Evolutionary conservation across 108 stramenopile species (phyloP).

Genomic region (Nitzschia putrida): DNA sequence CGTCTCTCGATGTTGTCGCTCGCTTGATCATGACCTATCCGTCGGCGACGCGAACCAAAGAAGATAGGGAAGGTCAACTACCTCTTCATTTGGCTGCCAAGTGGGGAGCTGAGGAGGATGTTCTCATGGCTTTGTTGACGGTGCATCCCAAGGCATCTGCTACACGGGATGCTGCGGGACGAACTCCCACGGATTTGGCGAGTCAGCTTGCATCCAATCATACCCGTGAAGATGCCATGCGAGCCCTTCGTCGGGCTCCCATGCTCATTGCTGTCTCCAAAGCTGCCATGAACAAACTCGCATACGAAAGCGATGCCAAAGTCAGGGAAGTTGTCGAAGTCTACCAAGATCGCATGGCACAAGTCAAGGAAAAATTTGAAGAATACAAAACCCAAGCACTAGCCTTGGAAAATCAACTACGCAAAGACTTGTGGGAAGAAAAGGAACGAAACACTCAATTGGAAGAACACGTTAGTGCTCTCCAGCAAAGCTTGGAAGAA

Average conservation of each 20-base stretch:
- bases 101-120: conserved; percentile 10
- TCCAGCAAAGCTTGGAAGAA: neutral
- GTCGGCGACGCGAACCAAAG: conserved; percentile 16
- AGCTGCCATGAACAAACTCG: conserved; percentile 14
- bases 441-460: conserved; percentile 7
- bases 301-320: conserved; percentile 12
- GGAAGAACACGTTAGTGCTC: conserved; percentile 10
- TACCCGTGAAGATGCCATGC: conserved; percentile 1
- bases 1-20: conserved; percentile 11
- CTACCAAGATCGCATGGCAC: conserved; percentile 22
- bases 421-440: conserved; percentile 23
- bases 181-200: conserved; percentile 20
- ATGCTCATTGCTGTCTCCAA: conserved; percentile 9
- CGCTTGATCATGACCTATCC: conserved; percentile 14
- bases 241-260: conserved; percentile 14
- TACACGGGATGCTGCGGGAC: neutral
- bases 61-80: conserved; percentile 7
- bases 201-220: neutral
- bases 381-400: conserved; percentile 13
- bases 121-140: conserved; percentile 7
- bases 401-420: conserved; percentile 19
- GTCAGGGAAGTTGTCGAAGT: conserved; percentile 10
- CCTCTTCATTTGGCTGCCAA: conserved; percentile 22
- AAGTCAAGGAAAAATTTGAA: conserved; percentile 20
- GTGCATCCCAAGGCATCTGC: conserved; percentile 25